phyloP scores from a whole-genome alignment of 2,329 filamentous ascomycete species.

The Fusarium palustre region DNA sequence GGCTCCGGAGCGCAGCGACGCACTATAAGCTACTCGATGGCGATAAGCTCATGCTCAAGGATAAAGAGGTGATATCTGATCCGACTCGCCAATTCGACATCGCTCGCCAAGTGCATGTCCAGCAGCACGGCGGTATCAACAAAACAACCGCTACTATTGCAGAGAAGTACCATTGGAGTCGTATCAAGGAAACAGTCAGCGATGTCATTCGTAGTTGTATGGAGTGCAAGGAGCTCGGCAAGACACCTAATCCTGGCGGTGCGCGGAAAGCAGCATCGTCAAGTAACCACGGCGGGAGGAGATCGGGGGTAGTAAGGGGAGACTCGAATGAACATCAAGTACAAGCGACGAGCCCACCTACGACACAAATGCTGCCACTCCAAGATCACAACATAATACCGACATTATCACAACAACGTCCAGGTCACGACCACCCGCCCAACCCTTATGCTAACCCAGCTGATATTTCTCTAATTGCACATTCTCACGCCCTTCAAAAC shows the following conservation, averaged over 20 bases:
- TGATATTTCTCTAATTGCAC: slow-evolving; percentile 60
- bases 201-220: slow-evolving; percentile 92
- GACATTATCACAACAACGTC: slow-evolving; percentile 43
- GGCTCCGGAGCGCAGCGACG: slow-evolving; percentile 90
- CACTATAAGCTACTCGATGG: slow-evolving; percentile 87
- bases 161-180: slow-evolving; percentile 95
- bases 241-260: slow-evolving; percentile 57
- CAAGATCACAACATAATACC: slow-evolving; percentile 49
- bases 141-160: slow-evolving; percentile 96
- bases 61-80: slow-evolving; percentile 95
- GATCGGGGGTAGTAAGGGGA: slow-evolving; percentile 11
- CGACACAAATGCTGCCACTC: slow-evolving; percentile 46
- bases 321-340: slow-evolving; percentile 28
- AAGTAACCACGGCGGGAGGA: slow-evolving; percentile 13
- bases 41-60: slow-evolving; percentile 94
- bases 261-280: slow-evolving; percentile 36
- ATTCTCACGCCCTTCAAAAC: slow-evolving; percentile 54
- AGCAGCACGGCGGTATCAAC: slow-evolving; percentile 92
- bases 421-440: slow-evolving; percentile 45
- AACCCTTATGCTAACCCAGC: slow-evolving; percentile 61
- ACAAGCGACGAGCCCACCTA: slow-evolving; percentile 30
- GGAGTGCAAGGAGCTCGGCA: slow-evolving; percentile 85
- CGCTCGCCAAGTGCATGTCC: slow-evolving; percentile 78
- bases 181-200: slow-evolving; percentile 97
- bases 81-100: slow-evolving; percentile 92